These are phyloP conservation scores for Chaetomiaceae sp. DNA, from an alignment of 2,329 filamentous ascomycete species.

Conservation along the genomic window DNA sequence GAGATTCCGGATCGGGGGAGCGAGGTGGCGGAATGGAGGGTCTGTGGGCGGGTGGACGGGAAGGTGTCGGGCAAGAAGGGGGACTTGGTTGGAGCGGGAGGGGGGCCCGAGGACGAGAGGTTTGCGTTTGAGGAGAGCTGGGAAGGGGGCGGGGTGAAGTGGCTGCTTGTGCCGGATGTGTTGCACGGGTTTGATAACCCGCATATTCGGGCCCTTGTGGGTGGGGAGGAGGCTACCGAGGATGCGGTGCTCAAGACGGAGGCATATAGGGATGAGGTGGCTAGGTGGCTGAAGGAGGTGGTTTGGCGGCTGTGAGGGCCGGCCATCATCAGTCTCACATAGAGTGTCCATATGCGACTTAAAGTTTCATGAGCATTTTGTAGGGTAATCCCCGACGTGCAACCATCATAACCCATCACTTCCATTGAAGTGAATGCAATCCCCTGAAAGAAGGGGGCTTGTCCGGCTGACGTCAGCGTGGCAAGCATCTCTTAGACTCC, in stretches of 20 bases:
- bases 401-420: too few relatives aligned
- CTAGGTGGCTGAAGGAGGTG: constrained; percentile 26
- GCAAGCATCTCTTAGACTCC: too few relatives aligned
- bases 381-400: too few relatives aligned
- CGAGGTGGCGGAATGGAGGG: constrained; percentile 4
- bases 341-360: too few relatives aligned
- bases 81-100: constrained; percentile 15
- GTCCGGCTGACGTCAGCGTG: too few relatives aligned
- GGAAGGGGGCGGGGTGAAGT: constrained; percentile 32
- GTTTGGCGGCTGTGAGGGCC: constrained; percentile 21
- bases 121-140: constrained; percentile 30
- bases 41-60: constrained; percentile 15
- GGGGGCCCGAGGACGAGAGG: constrained; percentile 25
- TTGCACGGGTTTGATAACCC: constrained; percentile 39
- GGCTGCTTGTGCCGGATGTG: constrained; percentile 41
- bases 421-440: too few relatives aligned
- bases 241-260: constrained; percentile 31
- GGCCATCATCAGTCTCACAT: too few relatives aligned
- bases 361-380: too few relatives aligned
- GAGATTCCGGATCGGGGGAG: constrained; percentile 16
- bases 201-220: constrained; percentile 28
- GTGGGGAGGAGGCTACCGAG: constrained; percentile 30
- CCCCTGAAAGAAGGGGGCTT: too few relatives aligned
- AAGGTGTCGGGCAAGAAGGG: not conserved
- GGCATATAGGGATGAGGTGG: constrained; percentile 24